Base-by-base conservation (phyloP, 2,329 filamentous ascomycete genomes). In the Tolypocladium amazonense region DNA sequence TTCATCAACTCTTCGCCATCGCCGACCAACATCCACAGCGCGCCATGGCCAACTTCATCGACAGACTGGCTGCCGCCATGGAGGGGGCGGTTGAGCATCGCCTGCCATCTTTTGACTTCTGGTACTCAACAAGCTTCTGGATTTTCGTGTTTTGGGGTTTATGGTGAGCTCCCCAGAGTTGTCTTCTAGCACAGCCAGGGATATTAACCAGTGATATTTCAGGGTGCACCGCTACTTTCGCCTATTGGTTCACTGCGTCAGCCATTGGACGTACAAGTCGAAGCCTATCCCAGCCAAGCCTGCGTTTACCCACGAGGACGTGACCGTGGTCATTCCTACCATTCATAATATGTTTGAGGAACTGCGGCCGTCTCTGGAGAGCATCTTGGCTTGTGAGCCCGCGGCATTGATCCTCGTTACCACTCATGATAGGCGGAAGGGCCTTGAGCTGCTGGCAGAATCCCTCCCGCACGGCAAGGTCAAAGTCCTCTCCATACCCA, bases 281-380 rank as follows among this genome's bases (percentile, higher is more conserved):
- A 89, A 92, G 63, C 89, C 89, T 50, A 88, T 93, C 59, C 88
- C 91, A 47, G 84, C 85, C 61, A 89, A 91, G 63, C 91, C 93
- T n/a, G 86, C 81, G 53, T 87, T 92, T 71, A 90, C 86, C 35
- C 83, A 86, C 39, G 77, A 89, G 66, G 90, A 97, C 82, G 92
- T 96, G 68, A 96, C 93, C 7, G 91, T 97, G 64, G 90, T 97
- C 67, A 89, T 97, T 62, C 93, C 93, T 9, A 95, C 92, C 14
- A 92, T 97, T 64, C 90, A 95, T 70, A 90, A 92, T 62, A 87
- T 86, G 63, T 91, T 93, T 62, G 87, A 92, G 67, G 90, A 95
- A 70, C 80, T 97, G 62, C 86, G 87, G 58, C 85, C 88, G 61
- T 96, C 92, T 23, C 82, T 97, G 45, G 80, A 87, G 70, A 91